Base-by-base conservation (phyloP, 257 asterid genomes). In the Scutellaria minor region DNA sequence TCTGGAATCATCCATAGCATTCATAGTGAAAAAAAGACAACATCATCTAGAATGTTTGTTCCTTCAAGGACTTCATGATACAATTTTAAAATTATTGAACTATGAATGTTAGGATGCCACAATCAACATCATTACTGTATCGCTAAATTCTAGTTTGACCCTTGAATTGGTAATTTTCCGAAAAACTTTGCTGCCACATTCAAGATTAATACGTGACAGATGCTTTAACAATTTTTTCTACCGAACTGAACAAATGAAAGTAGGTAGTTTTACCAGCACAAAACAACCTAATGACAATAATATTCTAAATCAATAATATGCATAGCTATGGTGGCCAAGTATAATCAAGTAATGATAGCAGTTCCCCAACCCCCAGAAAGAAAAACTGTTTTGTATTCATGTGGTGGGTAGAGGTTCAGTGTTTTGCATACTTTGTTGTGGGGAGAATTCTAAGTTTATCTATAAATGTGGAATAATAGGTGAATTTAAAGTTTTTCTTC, bases 141-240 rank as follows among this genome's bases (percentile, higher is more conserved):
- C 18, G 47, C n/a, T 63, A 8, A 6, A 47, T 72, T 64, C 31
- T 51, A 64, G 18, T 48, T 46, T 55, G 37, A 70, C n/a, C 4
- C 45, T 44, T 9, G 44, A 56, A 12, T 45, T 37, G 7, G 18
- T n/a, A 31, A 46, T 59, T 15, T 18, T 37, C 39, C n/a, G 12
- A 13, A 40, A 56, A 54, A 35, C 52, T 57, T 52, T 22, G 66
- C 35, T 6, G 47, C 48, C 50, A 35, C 65, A 7, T 31, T 37
- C 31, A 15, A 48, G 58, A 68, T 20, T 64, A 37, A 24, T 39
- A 39, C 5, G 46, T 31, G 47, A 13, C n/a, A 14, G 9, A 61
- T 61, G 22, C 18, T 31, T 31, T 41, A 52, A 76, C 45, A 42
- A 20, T 61, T 54, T 67, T 5, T 68, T 7, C 11, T 9, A 54